A percentile compares a stretch with the other conserved stretches of the same genome.
Evolutionary conservation across 108 stramenopile species (phyloP).

Genomic region (Mayamaea pseudoterrestris): DNA sequence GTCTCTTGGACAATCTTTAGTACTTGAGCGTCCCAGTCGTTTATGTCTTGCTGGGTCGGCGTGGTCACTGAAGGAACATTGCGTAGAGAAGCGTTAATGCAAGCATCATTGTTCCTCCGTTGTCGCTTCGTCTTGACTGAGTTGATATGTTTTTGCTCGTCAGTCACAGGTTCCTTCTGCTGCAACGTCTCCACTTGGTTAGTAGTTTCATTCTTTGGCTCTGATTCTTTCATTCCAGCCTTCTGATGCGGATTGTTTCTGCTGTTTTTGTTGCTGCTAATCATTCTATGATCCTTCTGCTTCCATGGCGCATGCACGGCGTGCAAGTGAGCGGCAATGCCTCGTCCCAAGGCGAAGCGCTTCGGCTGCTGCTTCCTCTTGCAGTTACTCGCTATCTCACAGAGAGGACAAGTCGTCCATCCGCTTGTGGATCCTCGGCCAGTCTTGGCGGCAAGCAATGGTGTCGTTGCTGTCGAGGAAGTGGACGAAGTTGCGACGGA

Average conservation of each 20-base stretch:
- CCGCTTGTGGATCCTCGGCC: slow-evolving; percentile 21
- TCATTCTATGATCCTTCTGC: slow-evolving; percentile 30
- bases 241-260: slow-evolving; percentile 9
- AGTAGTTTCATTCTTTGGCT: no score
- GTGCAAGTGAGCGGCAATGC: slow-evolving; percentile 66
- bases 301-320: slow-evolving; percentile 83
- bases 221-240: not conserved
- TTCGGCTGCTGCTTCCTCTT: no score
- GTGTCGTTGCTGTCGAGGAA: not conserved
- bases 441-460: not conserved
- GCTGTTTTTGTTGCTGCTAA: slow-evolving; percentile 14
- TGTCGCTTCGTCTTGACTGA: not conserved
- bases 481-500: not conserved
- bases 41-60: slow-evolving; percentile 45
- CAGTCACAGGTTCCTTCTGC: not conserved
- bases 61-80: no score
- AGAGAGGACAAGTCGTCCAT: slow-evolving; percentile 46
- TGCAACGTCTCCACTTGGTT: slow-evolving; percentile 3
- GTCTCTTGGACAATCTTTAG: slow-evolving; percentile 31
- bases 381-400: slow-evolving; percentile 17
- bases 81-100: no score
- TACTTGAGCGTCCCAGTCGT: slow-evolving; percentile 52
- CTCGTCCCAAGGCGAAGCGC: slow-evolving; percentile 52
- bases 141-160: not conserved
- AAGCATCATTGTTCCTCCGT: slow-evolving; percentile 7